Conservation (phyloP, 202 grass and related monocot species). For the Zoysia matrella region DNA sequence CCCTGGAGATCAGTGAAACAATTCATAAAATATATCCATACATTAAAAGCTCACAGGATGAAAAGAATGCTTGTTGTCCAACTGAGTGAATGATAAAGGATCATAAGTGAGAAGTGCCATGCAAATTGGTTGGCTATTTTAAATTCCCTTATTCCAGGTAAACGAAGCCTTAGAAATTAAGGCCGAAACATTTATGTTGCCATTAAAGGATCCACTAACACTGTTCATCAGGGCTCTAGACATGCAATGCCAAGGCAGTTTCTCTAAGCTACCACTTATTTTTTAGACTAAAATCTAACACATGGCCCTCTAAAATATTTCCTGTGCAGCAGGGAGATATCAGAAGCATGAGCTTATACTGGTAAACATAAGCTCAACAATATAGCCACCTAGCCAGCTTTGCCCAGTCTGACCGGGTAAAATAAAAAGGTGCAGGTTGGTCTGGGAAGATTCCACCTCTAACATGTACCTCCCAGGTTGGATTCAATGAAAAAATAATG, state of each 20-base stretch:
- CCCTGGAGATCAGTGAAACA: constrained; percentile 63
- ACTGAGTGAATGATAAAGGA: no score
- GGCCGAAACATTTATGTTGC: constrained; percentile 1
- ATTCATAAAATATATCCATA: constrained; percentile 13
- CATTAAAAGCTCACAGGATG: background rate
- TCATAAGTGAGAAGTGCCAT: constrained; percentile 9
- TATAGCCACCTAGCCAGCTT: background rate
- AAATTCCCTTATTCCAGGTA: constrained; percentile 20
- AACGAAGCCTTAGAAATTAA: constrained; percentile 1
- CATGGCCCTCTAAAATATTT: constrained; percentile 5
- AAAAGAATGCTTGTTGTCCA: no score
- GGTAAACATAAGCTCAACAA: background rate
- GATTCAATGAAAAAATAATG: background rate
- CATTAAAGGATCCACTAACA: background rate
- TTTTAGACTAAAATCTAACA: background rate
- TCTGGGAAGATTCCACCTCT: background rate
- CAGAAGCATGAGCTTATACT: background rate
- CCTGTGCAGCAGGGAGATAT: background rate
- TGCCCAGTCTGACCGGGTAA: background rate
- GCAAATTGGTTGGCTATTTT: constrained; percentile 10
- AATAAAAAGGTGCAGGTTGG: background rate
- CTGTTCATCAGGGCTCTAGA: background rate
- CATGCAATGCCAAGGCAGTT: constrained; percentile 26
- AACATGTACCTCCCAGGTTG: background rate
- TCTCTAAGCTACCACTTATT: constrained; percentile 24